These are phyloP conservation scores for Dactylis glomerata DNA, from an alignment of 176 grass and related monocot species.

Conservation along the genomic window DNA sequence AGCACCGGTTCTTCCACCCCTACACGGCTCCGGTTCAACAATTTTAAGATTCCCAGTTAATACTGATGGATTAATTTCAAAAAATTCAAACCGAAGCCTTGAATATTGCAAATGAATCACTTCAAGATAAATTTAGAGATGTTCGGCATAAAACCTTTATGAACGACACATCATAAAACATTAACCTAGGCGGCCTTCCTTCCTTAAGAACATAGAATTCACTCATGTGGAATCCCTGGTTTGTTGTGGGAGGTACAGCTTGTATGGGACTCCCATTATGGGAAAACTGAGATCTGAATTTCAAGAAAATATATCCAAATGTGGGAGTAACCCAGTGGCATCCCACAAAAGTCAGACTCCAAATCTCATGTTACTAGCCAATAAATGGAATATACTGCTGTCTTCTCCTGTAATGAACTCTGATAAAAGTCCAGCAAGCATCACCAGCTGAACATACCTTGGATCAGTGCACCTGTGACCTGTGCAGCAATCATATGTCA, in stretches of 20 bases:
- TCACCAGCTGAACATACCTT: not conserved
- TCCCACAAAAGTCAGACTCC: not conserved
- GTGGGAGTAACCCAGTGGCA: not conserved
- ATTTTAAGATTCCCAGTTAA: not conserved
- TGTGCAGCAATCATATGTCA: not conserved
- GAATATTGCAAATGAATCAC: no score
- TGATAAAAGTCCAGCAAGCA: not conserved
- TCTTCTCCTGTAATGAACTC: not conserved
- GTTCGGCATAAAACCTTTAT: not conserved
- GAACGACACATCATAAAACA: not conserved
- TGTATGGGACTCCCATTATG: not conserved
- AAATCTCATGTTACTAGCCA: not conserved
- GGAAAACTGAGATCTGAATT: not conserved
- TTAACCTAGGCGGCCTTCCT: not conserved
- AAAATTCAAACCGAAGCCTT: not conserved
- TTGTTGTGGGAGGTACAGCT: not conserved
- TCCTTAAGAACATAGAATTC: not conserved
- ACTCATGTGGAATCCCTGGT: not conserved
- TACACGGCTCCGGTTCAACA: not conserved
- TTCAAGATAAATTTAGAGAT: not conserved
- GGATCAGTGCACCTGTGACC: not conserved
- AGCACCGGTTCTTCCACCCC: not conserved
- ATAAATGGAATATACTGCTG: not conserved
- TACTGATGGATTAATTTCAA: not conserved
- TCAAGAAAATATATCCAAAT: not conserved